Base-by-base conservation (phyloP, 208 protist genomes). In the Wallacemonas sp. region DNA sequence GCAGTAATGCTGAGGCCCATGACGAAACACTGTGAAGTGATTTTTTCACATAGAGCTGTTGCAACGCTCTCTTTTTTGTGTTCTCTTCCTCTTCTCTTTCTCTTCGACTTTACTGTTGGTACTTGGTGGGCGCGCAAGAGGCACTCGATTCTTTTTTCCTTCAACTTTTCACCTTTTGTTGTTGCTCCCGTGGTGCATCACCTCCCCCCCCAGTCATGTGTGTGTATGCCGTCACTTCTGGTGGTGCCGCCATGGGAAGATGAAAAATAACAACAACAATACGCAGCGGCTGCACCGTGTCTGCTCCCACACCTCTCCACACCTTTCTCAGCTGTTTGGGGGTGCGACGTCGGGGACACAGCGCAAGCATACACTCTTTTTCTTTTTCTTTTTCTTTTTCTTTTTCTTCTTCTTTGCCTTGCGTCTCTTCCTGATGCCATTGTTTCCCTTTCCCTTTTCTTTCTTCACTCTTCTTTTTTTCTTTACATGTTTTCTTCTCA, bases 311-410 rank as follows among this genome's bases (percentile, higher is more conserved):
- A 38, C 34, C 34, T 38, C 34, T 38, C 4, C 4, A 23, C 19
- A 47, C 9, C n/a, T n/a, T n/a, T n/a, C n/a, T n/a, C n/a, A n/a
- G n/a, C n/a, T n/a, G n/a, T n/a, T n/a, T n/a, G n/a, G n/a, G n/a
- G n/a, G n/a, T n/a, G n/a, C n/a, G n/a, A n/a, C n/a, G n/a, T n/a
- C n/a, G n/a, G n/a, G n/a, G n/a, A n/a, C n/a, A n/a, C n/a, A n/a
- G 19, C 41, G 4, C 12, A 47, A 47, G 41, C 26, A 41, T 8
- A 41, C 17, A 44, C 16, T 26, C 33, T 1, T 61, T 41, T 44
- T 61, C 23, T 36, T 61, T 44, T 61, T 61, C 54, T 61, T 39
- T 17, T 61, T 44, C 29, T 41, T 61, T 21, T 44, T 38, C 36
- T 41, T 19, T 55, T 32, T 32, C 21, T 36, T 61, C 8, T 58